Evolutionary conservation across 2,329 filamentous ascomycete genomes (phyloP), one percentile per base, ranked within the genome.

Genomic region (Aspergillus pseudoglaucus): DNA sequence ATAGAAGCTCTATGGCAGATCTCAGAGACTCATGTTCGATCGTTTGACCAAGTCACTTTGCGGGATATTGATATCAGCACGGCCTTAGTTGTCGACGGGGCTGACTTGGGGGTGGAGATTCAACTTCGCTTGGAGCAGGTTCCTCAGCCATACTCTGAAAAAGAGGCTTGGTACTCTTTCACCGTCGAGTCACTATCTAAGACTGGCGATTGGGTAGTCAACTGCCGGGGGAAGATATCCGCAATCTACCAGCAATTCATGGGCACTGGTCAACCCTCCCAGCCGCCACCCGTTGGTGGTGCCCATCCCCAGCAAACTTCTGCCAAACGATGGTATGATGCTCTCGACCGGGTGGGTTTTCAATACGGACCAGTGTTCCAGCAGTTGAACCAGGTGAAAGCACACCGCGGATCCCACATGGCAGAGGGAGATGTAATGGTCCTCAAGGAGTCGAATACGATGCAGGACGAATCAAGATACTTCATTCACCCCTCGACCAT

Each of bases 1-100:
- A 51, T 60, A 1, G 62, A 67, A 44, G 65, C 62, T 1, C 37
- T 52, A 2, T 25, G 20, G 4, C 53, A 59, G 42, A 7, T 53
- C 8, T 35, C 20, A 3, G 46, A 47, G 5, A n/a, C 18, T 6
- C 6, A 38, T 2, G 8, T 15, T 1, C 47, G 37, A 14, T 27
- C 42, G 9, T 18, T 48, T 5, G 18, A 45, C 4, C 43, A 15
- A 18, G 49, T 56, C 17, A 20, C 44, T 4, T 32, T 63, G 12
- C 53, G 49, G 17, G 50, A 63, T n/a, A 42, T 64, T 6, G 17
- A 7, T 12, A 58, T 63, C 30, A 46, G 53, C 7, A 45, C 43
- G 2, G 60, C 59, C 1, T 18, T 63, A 14, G 52, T 59, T 7
- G 47, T 56, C 4, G 51, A 51, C 3, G 48, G 52, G 4, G 27